Evolutionary conservation across 139 green algal genomes (phyloP), one percentile per base, ranked within the genome.

Genomic region (Chlamydomonas urium): DNA sequence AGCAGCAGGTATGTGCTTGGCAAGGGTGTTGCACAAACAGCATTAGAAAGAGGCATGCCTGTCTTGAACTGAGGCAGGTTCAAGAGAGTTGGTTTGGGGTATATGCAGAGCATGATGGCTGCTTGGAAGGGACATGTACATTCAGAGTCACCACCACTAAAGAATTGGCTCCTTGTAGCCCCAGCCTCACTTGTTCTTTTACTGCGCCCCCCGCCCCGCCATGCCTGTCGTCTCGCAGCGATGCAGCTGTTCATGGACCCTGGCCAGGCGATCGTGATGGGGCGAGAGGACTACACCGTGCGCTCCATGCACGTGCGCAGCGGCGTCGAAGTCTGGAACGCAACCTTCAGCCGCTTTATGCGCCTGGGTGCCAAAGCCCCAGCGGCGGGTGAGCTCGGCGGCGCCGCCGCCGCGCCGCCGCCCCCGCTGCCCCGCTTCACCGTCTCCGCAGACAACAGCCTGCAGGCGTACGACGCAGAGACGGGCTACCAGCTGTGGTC

Each of bases 261-360:
- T 4, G 69, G 79, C 4, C 36, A 59, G 10, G 65, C 74, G n/a
- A 75, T 96, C 31, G 58, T 88, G 31, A 26, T 97, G 23, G 89
- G 84, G 0, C 76, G 91, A 1, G 77, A 90, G 63, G 90, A 97
- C 67, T 95, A 84, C 47, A 62, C 82, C 19, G 76, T 96, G 56
- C 84, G 83, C 14, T 88, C 86, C 19, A 59, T 94, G 72, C 80
- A 90, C 32, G 53, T 77, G 1, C 71, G 73, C 53, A 80, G 2
- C n/a, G 75, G 70, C 6, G 3, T 21, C 28, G 70, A 77, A 59
- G 79, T 70, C 2, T 92, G 84, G 84, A 92, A 92, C 57, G 84
- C 87, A 58, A 87, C 87, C 1, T 92, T 85, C 75, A 59, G 60
- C 33, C 60, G 71, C 47, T 65, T 76, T 24, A 58, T 62, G 47